Conservation (phyloP, 495 filamentous ascomycete species). For the Hyaloscypha hepaticicola region DNA sequence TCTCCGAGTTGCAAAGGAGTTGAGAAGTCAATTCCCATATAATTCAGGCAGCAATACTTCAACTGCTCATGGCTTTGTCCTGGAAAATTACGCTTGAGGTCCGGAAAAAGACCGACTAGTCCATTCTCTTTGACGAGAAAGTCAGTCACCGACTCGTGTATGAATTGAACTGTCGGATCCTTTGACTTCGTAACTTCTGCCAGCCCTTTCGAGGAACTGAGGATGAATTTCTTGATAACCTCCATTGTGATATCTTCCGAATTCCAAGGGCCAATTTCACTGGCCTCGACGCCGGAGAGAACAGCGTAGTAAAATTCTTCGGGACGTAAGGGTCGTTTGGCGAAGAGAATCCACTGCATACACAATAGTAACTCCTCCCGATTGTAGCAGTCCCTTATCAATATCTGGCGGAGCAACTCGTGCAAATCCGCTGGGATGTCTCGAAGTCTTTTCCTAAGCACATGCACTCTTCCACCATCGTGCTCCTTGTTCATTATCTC, state of each 20-base stretch:
- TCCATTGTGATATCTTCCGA: constrained; percentile 19
- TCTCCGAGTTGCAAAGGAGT: constrained; percentile 15
- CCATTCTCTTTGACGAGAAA: constrained; percentile 34
- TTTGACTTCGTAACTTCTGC: constrained; percentile 29
- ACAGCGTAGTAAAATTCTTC: constrained; percentile 37
- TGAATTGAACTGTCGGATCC: constrained; percentile 36
- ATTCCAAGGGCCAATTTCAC: constrained; percentile 17
- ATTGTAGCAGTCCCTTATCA: neutral
- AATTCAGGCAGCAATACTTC: constrained; percentile 35
- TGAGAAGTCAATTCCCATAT: constrained; percentile 22
- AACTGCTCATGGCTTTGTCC: constrained; percentile 35
- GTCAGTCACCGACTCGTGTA: constrained; percentile 41
- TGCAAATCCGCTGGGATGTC: constrained; percentile 32
- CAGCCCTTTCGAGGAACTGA: constrained; percentile 35
- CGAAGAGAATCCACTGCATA: constrained; percentile 38
- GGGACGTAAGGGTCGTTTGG: constrained; percentile 28
- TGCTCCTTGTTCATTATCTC: constrained; percentile 22
- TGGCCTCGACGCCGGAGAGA: constrained; percentile 21
- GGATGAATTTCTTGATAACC: constrained; percentile 31
- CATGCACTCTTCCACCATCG: constrained; percentile 9
- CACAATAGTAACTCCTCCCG: constrained; percentile 25
- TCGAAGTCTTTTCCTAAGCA: constrained; percentile 14
- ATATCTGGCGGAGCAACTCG: constrained; percentile 31
- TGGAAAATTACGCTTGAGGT: constrained; percentile 22
- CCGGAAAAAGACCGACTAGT: constrained; percentile 16